phyloP scores from a whole-genome alignment of 495 filamentous ascomycete species.

The Aspergillus steynii region DNA sequence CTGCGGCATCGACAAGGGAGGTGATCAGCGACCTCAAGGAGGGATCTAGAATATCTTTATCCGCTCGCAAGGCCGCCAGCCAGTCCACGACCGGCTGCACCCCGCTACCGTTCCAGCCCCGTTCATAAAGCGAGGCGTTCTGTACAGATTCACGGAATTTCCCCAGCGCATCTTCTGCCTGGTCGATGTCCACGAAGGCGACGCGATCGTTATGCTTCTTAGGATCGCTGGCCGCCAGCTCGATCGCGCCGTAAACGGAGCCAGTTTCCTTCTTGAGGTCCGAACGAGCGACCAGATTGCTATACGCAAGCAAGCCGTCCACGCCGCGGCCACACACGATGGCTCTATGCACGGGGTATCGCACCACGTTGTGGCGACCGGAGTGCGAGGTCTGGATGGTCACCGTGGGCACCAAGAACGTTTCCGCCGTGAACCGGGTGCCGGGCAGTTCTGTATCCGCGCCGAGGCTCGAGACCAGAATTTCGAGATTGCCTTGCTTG shows the following conservation, averaged over 20 bases:
- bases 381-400: slow-evolving; percentile 62
- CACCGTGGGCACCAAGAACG: slow-evolving; percentile 70
- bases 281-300: slow-evolving; percentile 40
- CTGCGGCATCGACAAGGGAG: slow-evolving; percentile 63
- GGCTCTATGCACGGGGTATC: slow-evolving; percentile 83
- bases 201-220: slow-evolving; percentile 31
- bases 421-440: slow-evolving; percentile 52
- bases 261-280: slow-evolving; percentile 36
- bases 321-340: slow-evolving; percentile 72
- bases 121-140: slow-evolving; percentile 69
- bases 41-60: slow-evolving; percentile 52
- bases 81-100: slow-evolving; percentile 66
- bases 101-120: slow-evolving; percentile 70
- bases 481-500: slow-evolving; percentile 69
- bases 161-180: slow-evolving; percentile 57
- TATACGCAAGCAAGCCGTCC: slow-evolving; percentile 52
- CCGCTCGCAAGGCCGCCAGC: slow-evolving; percentile 54
- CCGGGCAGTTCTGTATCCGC: slow-evolving; percentile 38
- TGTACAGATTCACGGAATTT: slow-evolving; percentile 66
- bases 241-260: slow-evolving; percentile 57
- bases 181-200: slow-evolving; percentile 54
- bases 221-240: slow-evolving; percentile 42
- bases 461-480: slow-evolving; percentile 66
- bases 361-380: slow-evolving; percentile 61
- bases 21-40: slow-evolving; percentile 64